Percentiles rank a stretch among this genome's conserved stretches.
Evolutionary conservation across 495 filamentous ascomycete species (phyloP).

Genomic region (Rhypophila decipiens): DNA sequence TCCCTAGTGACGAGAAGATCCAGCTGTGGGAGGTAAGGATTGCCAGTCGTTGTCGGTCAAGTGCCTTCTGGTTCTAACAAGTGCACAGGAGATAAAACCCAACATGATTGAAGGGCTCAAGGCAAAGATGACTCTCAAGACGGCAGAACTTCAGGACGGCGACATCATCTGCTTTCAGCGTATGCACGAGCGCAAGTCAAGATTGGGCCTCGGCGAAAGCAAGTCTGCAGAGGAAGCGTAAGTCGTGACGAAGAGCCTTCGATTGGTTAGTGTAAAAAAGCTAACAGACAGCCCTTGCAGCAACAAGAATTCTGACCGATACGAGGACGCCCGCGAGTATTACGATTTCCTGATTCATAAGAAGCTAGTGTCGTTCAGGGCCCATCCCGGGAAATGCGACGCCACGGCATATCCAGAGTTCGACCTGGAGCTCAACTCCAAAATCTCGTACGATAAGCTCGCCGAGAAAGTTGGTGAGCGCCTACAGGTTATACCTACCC

Average conservation of each 20-base stretch:
- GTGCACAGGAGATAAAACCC: constrained; percentile 78
- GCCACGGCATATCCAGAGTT: constrained; percentile 52
- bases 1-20: constrained; percentile 45
- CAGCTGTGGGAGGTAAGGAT: constrained; percentile 64
- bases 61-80: background rate
- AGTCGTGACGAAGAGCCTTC: constrained; percentile 35
- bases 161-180: constrained; percentile 95
- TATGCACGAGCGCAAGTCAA: constrained; percentile 40
- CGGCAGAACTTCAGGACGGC: constrained; percentile 92
- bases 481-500: constrained; percentile 70
- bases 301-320: constrained; percentile 29
- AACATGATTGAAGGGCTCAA: constrained; percentile 96
- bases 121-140: constrained; percentile 75
- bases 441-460: constrained; percentile 86
- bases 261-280: too few species aligned
- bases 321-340: constrained; percentile 68
- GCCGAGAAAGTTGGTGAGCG: constrained; percentile 79
- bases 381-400: constrained; percentile 46
- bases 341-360: constrained; percentile 90
- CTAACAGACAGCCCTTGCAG: constrained; percentile 18
- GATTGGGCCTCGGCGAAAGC: constrained; percentile 19
- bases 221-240: constrained; percentile 25
- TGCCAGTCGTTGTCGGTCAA: too few species aligned
- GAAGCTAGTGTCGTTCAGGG: constrained; percentile 61
- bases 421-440: constrained; percentile 68